These are phyloP conservation scores for Ambrosiella beaveri DNA, from an alignment of 2,329 filamentous ascomycete species.

Conservation along the genomic window DNA sequence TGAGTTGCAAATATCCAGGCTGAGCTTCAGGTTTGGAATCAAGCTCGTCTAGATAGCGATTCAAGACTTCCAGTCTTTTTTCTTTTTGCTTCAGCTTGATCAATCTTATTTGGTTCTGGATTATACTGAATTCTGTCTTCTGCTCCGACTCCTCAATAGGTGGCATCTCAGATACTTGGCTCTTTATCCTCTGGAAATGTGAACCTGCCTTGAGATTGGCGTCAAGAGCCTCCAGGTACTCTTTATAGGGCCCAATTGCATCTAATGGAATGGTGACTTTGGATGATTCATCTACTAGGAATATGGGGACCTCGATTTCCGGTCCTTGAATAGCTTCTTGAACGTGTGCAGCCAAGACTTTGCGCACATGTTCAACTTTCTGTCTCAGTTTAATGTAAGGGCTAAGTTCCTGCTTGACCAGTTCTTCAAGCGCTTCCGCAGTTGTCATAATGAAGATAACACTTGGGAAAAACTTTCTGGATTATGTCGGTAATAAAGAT, in stretches of 20 bases:
- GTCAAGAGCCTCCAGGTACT: slow-evolving; percentile 37
- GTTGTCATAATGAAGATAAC: slow-evolving; percentile 4
- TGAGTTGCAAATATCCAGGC: slow-evolving; percentile 31
- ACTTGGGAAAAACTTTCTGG: neutral
- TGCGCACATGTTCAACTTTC: slow-evolving; percentile 38
- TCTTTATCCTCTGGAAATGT: slow-evolving; percentile 26
- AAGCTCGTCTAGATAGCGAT: slow-evolving; percentile 33
- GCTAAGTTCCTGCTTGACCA: slow-evolving; percentile 21
- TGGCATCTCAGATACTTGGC: slow-evolving; percentile 2
- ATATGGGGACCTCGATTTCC: slow-evolving; percentile 8
- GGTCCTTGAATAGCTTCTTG: slow-evolving; percentile 15
- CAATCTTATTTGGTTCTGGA: slow-evolving; percentile 35
- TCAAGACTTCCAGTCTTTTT: slow-evolving; percentile 31
- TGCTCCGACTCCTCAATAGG: neutral
- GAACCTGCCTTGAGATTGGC: slow-evolving; percentile 34
- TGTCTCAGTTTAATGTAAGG: slow-evolving; percentile 40
- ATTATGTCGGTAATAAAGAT: neutral
- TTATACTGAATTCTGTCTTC: neutral
- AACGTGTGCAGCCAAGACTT: slow-evolving; percentile 36
- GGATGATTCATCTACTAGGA: slow-evolving; percentile 12
- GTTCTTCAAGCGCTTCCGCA: neutral
- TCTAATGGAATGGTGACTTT: slow-evolving; percentile 18
- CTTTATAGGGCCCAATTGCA: slow-evolving; percentile 31
- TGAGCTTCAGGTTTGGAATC: slow-evolving; percentile 34
- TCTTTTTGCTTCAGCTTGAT: slow-evolving; percentile 35